Evolutionary conservation across 176 grass and related monocot genomes (phyloP), one percentile per base, ranked within the genome.

Genomic region (Juncus effusus): DNA sequence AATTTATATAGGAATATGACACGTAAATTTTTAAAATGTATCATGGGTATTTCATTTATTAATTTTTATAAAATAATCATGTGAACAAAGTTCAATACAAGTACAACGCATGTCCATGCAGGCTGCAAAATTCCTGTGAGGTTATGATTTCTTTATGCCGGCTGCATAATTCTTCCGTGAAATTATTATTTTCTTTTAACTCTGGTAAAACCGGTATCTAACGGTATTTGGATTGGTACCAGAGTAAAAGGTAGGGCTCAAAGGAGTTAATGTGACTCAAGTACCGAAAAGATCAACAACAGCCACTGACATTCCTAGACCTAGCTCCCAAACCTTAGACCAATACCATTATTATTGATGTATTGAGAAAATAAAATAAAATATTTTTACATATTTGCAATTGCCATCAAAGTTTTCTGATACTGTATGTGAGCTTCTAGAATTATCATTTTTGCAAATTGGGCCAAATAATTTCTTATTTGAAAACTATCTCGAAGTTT

Each of bases 261-360:
- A 36, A 73, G 71, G 64, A 85, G 79, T 82, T 80, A 83, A 76
- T 85, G 78, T 76, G 38, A 63, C 69, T 62, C 89, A 88, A 93
- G 79, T 85, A 82, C 89, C 84, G 74, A 93, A 88, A 93, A 66
- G 85, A 93, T 93, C 75, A 88, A 63, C 67, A 79, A 64, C 71
- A 74, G 42, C 61, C 64, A 62, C 81, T 78, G 81, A 74, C 58
- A 73, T 8, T 76, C 84, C 69, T 69, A 57, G 77, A 56, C 82
- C 83, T 42, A 72, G 42, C 65, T 64, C 36, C 60, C 56, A 45
- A 78, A 78, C 44, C 71, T 75, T 75, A 75, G 57, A 42, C 59
- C 72, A 58, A 56, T 69, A 67, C 72, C 82, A 76, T 7, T 42
- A 53, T 19, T 42, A 57, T 51, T 57, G 9, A 47, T 47, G 40